Evolutionary conservation across 805 yeast species (phyloP).

Genomic region (Scheffersomyces coipomensis): DNA sequence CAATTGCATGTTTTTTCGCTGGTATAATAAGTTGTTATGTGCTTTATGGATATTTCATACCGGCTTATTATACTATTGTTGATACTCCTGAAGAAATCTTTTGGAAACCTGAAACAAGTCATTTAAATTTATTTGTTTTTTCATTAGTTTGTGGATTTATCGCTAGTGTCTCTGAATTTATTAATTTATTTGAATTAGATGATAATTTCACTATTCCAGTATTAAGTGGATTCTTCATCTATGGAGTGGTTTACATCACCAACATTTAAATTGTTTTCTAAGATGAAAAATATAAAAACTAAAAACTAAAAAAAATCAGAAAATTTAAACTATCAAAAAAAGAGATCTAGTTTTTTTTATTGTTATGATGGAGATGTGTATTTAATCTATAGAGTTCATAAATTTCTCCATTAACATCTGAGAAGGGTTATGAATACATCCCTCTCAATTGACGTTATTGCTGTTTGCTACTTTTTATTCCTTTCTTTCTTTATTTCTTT

Average conservation of each 20-base stretch:
- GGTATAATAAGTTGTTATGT: constrained; percentile 68
- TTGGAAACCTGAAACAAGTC: constrained; percentile 66
- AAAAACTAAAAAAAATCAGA: no score
- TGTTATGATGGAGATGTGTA: no score
- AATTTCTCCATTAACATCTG: no score
- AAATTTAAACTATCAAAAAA: no score
- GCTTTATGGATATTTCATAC: constrained; percentile 73
- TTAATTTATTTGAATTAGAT: constrained; percentile 74
- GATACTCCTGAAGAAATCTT: constrained; percentile 57
- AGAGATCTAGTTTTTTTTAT: no score
- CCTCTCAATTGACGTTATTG: no score
- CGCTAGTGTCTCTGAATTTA: constrained; percentile 85
- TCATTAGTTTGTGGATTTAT: constrained; percentile 71
- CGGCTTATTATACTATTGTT: constrained; percentile 46
- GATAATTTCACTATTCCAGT: constrained; percentile 96
- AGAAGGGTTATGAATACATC: no score
- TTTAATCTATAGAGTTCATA: no score
- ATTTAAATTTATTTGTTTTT: constrained; percentile 49
- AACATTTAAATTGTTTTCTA: neutral
- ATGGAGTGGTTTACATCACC: constrained; percentile 35
- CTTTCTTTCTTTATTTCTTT: no score
- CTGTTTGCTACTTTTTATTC: no score
- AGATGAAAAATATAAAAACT: no score
- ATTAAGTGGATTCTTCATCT: constrained; percentile 67
- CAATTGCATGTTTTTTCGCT: constrained; percentile 75